Percentiles rank a stretch among this genome's conserved stretches.
phyloP scores from a whole-genome alignment of 2,329 filamentous ascomycete genomes.

The Aureobasidium zeae region DNA sequence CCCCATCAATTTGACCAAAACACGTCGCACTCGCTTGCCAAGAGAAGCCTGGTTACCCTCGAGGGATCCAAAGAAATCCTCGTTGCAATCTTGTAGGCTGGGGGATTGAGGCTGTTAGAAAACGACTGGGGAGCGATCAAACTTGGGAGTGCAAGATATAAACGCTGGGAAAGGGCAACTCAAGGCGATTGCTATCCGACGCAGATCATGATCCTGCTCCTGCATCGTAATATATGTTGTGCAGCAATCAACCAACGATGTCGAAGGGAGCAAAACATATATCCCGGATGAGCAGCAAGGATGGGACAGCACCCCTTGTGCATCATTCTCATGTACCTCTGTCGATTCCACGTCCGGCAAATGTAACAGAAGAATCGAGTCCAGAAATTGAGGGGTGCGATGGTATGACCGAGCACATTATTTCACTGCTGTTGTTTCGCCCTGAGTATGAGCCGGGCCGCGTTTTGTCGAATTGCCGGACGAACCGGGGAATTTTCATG shows the following conservation, averaged over 20 bases:
- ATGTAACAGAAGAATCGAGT: neutral
- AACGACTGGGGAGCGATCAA: conserved; percentile 1
- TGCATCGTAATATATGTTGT: conserved; percentile 9
- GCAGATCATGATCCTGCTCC: conserved; percentile 15
- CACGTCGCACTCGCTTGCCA: neutral
- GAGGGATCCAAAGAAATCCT: neutral
- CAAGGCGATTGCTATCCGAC: conserved; percentile 9
- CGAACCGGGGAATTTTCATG: conserved; percentile 4
- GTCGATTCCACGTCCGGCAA: neutral
- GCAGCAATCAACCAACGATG: conserved; percentile 14
- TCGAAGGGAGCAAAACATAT: neutral
- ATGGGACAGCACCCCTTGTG: conserved; percentile 2
- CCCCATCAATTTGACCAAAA: too few relatives aligned
- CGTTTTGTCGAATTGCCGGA: conserved; percentile 3
- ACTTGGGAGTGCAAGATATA: neutral
- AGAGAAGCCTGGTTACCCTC: neutral
- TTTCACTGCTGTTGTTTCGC: neutral
- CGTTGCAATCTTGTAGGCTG: neutral
- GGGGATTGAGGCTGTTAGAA: neutral
- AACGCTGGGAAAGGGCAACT: neutral
- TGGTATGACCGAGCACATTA: conserved; percentile 8
- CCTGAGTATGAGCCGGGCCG: neutral
- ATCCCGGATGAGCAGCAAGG: conserved; percentile 3
- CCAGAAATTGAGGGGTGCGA: neutral
- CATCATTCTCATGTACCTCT: conserved; percentile 6